Evolutionary conservation across 805 yeast species (phyloP), one percentile per base, ranked within the genome.

Genomic region (Hanseniaspora clermontiae): DNA sequence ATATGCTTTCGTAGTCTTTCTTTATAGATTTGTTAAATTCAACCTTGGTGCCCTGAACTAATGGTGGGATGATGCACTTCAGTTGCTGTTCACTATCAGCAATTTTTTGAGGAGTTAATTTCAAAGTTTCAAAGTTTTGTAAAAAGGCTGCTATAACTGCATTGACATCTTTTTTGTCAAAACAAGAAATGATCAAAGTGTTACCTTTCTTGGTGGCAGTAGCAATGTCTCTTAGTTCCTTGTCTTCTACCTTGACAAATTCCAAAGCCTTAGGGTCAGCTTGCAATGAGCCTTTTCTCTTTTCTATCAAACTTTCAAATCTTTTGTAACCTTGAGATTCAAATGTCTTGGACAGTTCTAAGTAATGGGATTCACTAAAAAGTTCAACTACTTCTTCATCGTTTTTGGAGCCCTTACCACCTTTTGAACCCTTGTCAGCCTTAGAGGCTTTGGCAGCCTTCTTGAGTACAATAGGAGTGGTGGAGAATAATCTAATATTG

Each of bases 71-170:
- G 1, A 86, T 78, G 17, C 88, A 83, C 61, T 80, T 81, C 63
- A 91, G 72, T 36, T 83, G 75, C 68, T 84, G 95, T 37, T 82
- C 81, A 65, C 84, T 85, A 55, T 78, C 72, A 1, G 86, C 79
- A 58, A 87, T 90, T 24, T 74, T 74, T 65, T 84, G 90, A 0
- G 97, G 95, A 59, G 83, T 87, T 74, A 91, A 68, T 59, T 83
- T 87, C 74, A 91, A 69, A 63, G 86, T 85, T 65, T 87, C 70
- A 10, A 79, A 78, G 0, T 90, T 74, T 1, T 78, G 83, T 59
- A 87, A 67, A 19, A 91, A 81, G 0, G 90, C 76, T 53, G 88
- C 81, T 32, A 84, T 76, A 32, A 91, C 78, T 59, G 78, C 75
- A 62, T 87, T 84, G 42, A 80, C 76, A 61, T 86, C 77, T 52